phyloP scores from a whole-genome alignment of 257 asterid genomes.

The Mitragyna speciosa region DNA sequence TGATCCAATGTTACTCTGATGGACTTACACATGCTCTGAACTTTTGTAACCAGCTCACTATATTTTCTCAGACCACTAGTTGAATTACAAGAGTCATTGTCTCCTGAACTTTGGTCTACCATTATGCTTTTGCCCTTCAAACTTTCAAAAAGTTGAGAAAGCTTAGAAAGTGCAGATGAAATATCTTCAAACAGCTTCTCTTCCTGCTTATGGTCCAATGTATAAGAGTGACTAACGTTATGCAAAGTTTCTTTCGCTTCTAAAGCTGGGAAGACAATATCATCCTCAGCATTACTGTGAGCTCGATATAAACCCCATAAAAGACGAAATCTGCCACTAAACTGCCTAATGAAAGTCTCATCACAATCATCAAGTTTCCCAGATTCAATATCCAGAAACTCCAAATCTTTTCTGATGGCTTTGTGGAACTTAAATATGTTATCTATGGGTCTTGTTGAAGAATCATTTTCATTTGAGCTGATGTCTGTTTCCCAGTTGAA shows the following conservation, averaged over 20 bases:
- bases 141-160: constrained; percentile 61
- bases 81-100: constrained; percentile 31
- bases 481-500: constrained; percentile 89
- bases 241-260: constrained; percentile 92
- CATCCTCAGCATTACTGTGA: constrained; percentile 99
- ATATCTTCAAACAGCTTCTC: constrained; percentile 88
- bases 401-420: constrained; percentile 95
- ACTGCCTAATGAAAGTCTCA: constrained; percentile 77
- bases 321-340: constrained; percentile 89
- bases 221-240: constrained; percentile 95
- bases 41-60: constrained; percentile 78
- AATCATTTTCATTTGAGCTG: constrained; percentile 44
- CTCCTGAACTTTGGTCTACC: constrained; percentile 34
- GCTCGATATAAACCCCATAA: constrained; percentile 92
- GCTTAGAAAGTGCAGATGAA: constrained; percentile 74
- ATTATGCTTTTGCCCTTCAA: constrained; percentile 42
- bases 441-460: constrained; percentile 76
- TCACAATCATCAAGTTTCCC: constrained; percentile 75
- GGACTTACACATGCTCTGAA: constrained; percentile 97
- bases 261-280: constrained; percentile 93
- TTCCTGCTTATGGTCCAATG: constrained; percentile 95
- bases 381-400: constrained; percentile 79
- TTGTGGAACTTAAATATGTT: constrained; percentile 90
- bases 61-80: constrained; percentile 52
- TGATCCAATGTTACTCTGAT: constrained; percentile 94